phyloP scores from a whole-genome alignment of 2,329 filamentous ascomycete species.

The Westerdykella sp. region DNA sequence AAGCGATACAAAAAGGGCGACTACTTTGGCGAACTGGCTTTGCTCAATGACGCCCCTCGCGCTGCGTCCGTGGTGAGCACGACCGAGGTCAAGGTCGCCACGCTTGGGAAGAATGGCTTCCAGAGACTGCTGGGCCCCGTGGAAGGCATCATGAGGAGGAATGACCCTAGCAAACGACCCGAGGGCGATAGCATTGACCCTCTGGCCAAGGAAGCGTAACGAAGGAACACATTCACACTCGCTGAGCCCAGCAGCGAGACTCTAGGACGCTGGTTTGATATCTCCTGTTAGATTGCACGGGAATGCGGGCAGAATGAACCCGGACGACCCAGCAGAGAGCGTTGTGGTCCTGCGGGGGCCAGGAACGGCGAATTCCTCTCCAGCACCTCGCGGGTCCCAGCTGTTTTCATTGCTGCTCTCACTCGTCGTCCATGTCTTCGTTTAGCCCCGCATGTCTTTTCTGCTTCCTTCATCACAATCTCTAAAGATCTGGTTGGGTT shows the following conservation, averaged over 20 bases:
- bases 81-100: constrained; percentile 88
- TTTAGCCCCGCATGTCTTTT: too few relatives aligned
- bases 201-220: constrained; percentile 36
- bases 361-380: too few relatives aligned
- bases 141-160: constrained; percentile 87
- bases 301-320: neutral
- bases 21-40: constrained; percentile 91
- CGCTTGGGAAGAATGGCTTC: constrained; percentile 88
- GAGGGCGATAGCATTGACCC: constrained; percentile 57
- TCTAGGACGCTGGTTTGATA: neutral
- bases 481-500: too few relatives aligned
- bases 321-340: too few relatives aligned
- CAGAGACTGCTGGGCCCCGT: constrained; percentile 88
- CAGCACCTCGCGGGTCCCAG: too few relatives aligned
- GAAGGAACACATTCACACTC: neutral
- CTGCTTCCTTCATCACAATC: too few relatives aligned
- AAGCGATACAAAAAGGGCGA: constrained; percentile 85
- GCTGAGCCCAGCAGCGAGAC: neutral
- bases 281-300: constrained; percentile 1
- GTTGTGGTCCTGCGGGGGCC: too few relatives aligned
- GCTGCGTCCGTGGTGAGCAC: constrained; percentile 81
- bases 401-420: too few relatives aligned
- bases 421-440: too few relatives aligned
- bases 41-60: constrained; percentile 88
- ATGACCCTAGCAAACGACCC: constrained; percentile 46